Base-by-base conservation (phyloP, 306 rosid species). In the Styphnolobium japonicum region DNA sequence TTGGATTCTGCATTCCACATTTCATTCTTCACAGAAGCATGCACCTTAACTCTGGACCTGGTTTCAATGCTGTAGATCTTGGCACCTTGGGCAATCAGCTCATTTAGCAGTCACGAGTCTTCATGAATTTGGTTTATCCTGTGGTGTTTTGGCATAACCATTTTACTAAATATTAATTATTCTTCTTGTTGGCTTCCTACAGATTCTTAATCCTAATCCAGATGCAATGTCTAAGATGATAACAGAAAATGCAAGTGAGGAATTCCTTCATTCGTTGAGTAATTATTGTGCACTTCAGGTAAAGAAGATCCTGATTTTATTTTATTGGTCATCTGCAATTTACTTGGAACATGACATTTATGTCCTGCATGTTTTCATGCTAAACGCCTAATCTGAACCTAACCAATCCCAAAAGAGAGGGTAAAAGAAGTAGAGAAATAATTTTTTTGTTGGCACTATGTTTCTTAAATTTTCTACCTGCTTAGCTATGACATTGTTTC, bases 271-370 rank as follows among this genome's bases (percentile, higher is more conserved):
- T 75, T 85, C 97, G 2, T 80, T 95, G 84, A 95, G 99, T 85
- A 95, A 95, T 88, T 95, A 95, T 80, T 95, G 99, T 77, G 97
- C 98, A 27, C 99, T 95, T 86, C 99, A 95, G 98, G 99, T 95
- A 79, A 73, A 72, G 49, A n/a, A 22, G 73, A 75, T 85, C 61
- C 52, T 56, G 16, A 42, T 36, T 48, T n/a, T 67, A 12, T 42
- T 42, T 27, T 53, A 11, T 34, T 75, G 14, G 34, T 45, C 16
- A 71, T 49, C 46, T 27, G 67, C 34, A 75, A 45, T 75, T 57
- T 52, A 3, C 63, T 42, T 43, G 67, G 36, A 66, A 58, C 42
- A 45, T 63, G 33, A 39, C 71, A 60, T 31, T 29, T 60, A n/a
- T 57, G 12, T 57, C 46, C 49, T 72, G 75, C 66, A 58, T 64